Conservation (phyloP, 768 basidiomycete genomes). For the Amyloporia xantha region DNA sequence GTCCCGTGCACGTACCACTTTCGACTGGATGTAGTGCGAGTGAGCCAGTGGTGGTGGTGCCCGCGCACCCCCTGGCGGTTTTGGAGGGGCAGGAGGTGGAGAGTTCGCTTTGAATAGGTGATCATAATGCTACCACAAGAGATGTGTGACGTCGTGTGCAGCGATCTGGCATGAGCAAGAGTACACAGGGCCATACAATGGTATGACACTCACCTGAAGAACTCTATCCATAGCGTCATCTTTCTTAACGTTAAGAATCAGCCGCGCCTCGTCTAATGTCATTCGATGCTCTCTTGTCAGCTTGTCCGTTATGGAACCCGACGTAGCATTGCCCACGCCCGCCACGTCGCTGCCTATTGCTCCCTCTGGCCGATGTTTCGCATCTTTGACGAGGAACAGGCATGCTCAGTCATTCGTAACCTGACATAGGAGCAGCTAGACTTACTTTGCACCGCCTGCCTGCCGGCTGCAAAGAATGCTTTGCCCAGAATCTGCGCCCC, state of each 20-base stretch:
- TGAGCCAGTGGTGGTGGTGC: conserved; percentile 39
- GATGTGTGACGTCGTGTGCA: background rate
- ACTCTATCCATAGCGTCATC: conserved; percentile 63
- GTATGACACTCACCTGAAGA: conserved; percentile 47
- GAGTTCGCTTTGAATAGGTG: conserved; percentile 89
- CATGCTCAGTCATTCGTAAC: background rate
- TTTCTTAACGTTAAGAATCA: conserved; percentile 85
- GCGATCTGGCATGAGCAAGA: background rate
- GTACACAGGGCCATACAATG: conserved; percentile 1
- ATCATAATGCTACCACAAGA: conserved; percentile 69
- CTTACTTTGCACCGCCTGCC: conserved; percentile 91
- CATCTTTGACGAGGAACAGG: conserved; percentile 64
- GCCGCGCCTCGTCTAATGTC: conserved; percentile 91
- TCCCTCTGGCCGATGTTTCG: conserved; percentile 70
- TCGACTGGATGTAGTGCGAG: conserved; percentile 94
- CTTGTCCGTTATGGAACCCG: conserved; percentile 71
- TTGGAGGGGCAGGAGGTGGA: conserved; percentile 47
- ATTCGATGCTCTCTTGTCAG: conserved; percentile 83
- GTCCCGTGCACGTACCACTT: conserved; percentile 92
- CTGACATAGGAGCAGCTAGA: conserved; percentile 1
- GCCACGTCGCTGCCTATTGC: conserved; percentile 61
- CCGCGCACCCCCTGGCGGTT: conserved; percentile 36
- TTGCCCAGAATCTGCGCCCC: conserved; percentile 83
- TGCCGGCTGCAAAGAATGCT: conserved; percentile 84
- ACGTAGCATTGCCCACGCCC: conserved; percentile 68